Base-by-base conservation (phyloP, 768 basidiomycete genomes). In the Suillus clintonianus region DNA sequence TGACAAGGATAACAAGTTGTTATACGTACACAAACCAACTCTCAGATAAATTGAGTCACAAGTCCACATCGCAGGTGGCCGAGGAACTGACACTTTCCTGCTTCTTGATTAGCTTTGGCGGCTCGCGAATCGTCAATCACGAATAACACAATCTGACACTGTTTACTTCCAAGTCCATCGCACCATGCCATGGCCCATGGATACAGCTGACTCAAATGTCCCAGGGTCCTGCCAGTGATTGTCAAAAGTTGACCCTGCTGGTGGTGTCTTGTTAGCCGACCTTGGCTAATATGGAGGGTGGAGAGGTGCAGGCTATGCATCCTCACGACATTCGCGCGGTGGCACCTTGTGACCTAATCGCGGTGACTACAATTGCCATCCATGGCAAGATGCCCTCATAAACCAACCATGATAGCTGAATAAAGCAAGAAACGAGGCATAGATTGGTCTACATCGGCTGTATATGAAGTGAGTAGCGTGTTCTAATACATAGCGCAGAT, bases 381-480 rank as follows among this genome's bases (percentile, higher is more conserved):
- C 17, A 41, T 24, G 56, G 56, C 56, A 27, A 41, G 11, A 39
- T 30, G 17, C 56, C 17, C 39, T 30, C 27, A 41, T 10, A 57
- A 57, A 30, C 56, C 56, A 41, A n/a, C 7, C 37, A 57, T 39
- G 39, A 57, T 57, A 27, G 17, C 56, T 57, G 56, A 17, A 57
- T 57, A 17, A 41, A 57, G 56, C 37, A 41, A 57, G 56, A 41
- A 41, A 57, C 56, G 39, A 57, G 56, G 56, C 17, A 57, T 57
- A 24, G 24, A 57, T 11, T 39, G 37, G 17, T 41, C 56, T 41
- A 41, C 32, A 53, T 53, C 32, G 32, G 32, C 4, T 34, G 27
- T 1, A 41, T 41, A 41, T 41, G 41, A 19, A 4, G 32, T 57
- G 10, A 57, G 56, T 57, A 41, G 24, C n/a, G 56, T 41, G 39